Conservation (phyloP, 495 filamentous ascomycete species). For the Beverwykella pulmonaria region DNA sequence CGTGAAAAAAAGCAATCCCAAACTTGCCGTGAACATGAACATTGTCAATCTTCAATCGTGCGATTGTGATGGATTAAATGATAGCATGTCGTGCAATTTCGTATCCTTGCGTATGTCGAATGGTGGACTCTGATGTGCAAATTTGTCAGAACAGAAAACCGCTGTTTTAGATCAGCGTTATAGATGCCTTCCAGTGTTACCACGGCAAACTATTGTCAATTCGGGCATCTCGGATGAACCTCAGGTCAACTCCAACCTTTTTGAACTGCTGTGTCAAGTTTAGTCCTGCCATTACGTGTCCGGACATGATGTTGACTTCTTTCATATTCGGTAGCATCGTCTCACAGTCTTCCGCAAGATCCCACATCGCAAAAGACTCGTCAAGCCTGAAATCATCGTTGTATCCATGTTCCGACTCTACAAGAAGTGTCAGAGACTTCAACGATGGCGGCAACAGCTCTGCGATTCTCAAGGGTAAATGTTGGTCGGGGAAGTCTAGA, state of each 20-base stretch:
- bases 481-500: neutral
- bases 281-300: neutral
- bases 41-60: too few species aligned
- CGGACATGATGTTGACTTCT: neutral
- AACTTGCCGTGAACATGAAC: too few species aligned
- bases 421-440: neutral
- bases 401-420: neutral
- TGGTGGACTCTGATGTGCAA: too few species aligned
- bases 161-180: too few species aligned
- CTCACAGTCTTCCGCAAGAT: slow-evolving; percentile 3
- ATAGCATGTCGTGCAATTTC: too few species aligned
- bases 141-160: too few species aligned
- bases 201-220: too few species aligned
- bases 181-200: too few species aligned
- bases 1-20: too few species aligned
- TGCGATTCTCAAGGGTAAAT: neutral
- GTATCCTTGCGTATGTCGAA: too few species aligned
- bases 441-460: neutral
- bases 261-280: neutral
- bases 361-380: neutral
- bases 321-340: neutral
- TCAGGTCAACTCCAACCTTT: neutral
- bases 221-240: neutral
- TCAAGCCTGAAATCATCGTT: neutral
- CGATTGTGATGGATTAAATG: too few species aligned